Base-by-base conservation (phyloP, 495 filamentous ascomycete genomes). In the Podospora comata region DNA sequence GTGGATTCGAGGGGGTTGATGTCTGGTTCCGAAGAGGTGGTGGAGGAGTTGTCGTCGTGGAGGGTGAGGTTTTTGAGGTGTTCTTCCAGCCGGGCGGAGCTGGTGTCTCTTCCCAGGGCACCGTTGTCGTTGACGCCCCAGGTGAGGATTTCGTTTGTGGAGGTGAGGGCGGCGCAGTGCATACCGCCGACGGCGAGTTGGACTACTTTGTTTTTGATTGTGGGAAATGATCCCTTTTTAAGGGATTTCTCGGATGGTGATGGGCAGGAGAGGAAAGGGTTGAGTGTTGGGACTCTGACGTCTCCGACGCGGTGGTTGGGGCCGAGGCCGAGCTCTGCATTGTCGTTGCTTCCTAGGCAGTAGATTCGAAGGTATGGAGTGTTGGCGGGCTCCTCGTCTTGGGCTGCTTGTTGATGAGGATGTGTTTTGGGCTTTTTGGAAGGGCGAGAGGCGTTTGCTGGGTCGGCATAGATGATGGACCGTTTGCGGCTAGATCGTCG, bases 291-390 rank as follows among this genome's bases (percentile, higher is more conserved):
- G 19, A 44, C 30, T 20, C 5, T 19, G 18, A 63, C 61, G 34
- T 63, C 61, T 6, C 18, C 30, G 28, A 28, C n/a, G 19, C 61
- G 32, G 32, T n/a, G 32, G 1, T 23, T 5, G 3, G 55, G 18
- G 23, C 61, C 61, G n/a, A 63, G n/a, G 15, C 61, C 61, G 16
- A 63, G 30, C 30, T 63, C 61, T n/a, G 32, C 61, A n/a, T 63
- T 63, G 27, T 63, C 34, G 61, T 63, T 63, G 16, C 26, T 28
- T 18, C 59, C 59, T 18, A 61, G 26, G 23, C 26, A 26, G 27
- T 61, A 61, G 27, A 61, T 18, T 26, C 26, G 39, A 5, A 48
- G 9, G 39, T 48, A 48, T 5, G 13, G 13, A 2, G 7, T 48
- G 39, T 5, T 3, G 9, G 39, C 13, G 39, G 23, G 23, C 23